Evolutionary conservation across 208 protist species (phyloP), one percentile per base, ranked within the genome.

Genomic region (Kentomonas sorsogonicus): DNA sequence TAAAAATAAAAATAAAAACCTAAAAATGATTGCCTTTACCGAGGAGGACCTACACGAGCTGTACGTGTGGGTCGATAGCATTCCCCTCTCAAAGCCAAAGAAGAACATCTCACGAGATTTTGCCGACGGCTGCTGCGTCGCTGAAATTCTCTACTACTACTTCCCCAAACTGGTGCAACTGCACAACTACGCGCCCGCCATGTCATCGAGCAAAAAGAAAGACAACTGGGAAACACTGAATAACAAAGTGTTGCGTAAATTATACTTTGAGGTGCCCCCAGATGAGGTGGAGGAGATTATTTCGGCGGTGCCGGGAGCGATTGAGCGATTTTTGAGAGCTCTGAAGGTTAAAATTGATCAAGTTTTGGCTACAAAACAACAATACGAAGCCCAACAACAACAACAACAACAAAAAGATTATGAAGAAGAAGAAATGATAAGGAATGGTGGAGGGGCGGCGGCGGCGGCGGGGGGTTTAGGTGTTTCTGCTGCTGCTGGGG

Each of bases 211-310:
- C 30, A 87, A 97, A 54, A 99, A 99, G 77, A 40, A 86, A 6
- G 94, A 97, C 60, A 99, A 99, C 76, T 99, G 98, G 97, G 47
- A 91, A 26, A 98, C 96, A 1, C 79, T 99, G 13, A 97, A 98
- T 60, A 65, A 77, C 7, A 91, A 96, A 60, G 95, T 98, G 10
- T 93, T 99, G 53, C 84, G 91, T 48, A 96, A 95, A 63, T 74
- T 99, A 20, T 83, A 90, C 74, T 96, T 98, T 63, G 70, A 77
- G 34, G 78, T 99, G 34, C 73, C 86, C 3, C 53, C 56, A 33
- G 83, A 87, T 53, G 93, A 97, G 54, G 69, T 98, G 31, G 87
- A 97, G 34, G 86, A 93, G 55, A 88, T 98, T 57, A 72, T 84
- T 18, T 77, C 72, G 3, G 91, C 88, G 13, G 86, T 91, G 22